Conservation (phyloP, 768 basidiomycete species). For the Trametes cinnabarina region DNA sequence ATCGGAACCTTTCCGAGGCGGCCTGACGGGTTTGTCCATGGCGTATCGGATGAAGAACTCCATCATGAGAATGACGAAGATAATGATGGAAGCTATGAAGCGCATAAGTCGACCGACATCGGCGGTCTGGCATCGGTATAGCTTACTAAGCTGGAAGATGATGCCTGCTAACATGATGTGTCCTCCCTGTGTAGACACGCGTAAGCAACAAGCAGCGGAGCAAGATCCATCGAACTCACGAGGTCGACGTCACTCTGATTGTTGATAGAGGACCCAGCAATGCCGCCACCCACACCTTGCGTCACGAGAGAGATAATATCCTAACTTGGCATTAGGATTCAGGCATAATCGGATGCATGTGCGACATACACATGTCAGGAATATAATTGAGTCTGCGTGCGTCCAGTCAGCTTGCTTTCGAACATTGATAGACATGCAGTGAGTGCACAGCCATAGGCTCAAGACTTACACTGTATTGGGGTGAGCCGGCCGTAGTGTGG, state of each 20-base stretch:
- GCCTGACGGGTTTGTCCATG: not conserved
- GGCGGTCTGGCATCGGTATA: not conserved
- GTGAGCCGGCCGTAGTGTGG: conserved; percentile 44
- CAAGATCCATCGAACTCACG: too few species aligned
- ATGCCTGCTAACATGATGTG: conserved; percentile 47
- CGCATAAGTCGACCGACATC: not conserved
- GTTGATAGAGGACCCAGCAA: conserved; percentile 35
- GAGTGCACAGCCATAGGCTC: not conserved
- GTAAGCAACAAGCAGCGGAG: too few species aligned
- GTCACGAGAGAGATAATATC: conserved; percentile 61
- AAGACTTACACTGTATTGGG: conserved; percentile 31
- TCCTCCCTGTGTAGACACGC: conserved; percentile 14
- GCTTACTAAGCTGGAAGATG: conserved; percentile 36
- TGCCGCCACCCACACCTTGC: conserved; percentile 63
- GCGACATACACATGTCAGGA: conserved; percentile 35
- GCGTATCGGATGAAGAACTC: conserved; percentile 7
- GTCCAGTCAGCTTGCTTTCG: not conserved
- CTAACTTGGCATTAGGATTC: conserved; percentile 7
- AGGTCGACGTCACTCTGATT: conserved; percentile 1
- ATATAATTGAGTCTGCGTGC: conserved; percentile 40
- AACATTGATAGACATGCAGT: not conserved
- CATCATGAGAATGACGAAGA: conserved; percentile 4
- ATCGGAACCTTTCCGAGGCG: not conserved
- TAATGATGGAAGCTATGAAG: conserved; percentile 1
- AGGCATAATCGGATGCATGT: not conserved